Conservation (phyloP, 148 eudicot species). For the Rhododendron williamsianum region DNA sequence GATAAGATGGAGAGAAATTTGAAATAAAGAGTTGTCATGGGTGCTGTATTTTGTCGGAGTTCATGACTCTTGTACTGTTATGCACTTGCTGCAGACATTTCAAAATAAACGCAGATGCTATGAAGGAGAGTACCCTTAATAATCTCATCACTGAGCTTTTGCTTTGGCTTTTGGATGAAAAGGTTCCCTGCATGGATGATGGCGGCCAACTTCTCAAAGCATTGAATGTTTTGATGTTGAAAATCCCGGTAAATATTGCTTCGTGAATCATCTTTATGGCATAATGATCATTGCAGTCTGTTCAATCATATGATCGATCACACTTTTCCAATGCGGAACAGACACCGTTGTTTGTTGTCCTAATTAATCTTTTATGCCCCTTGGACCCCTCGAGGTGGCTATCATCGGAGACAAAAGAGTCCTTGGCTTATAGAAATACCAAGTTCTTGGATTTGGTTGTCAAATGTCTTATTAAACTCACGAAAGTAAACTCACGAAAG, state of each 20-base stretch:
- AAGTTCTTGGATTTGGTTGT: slow-evolving; percentile 45
- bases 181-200: slow-evolving; percentile 87
- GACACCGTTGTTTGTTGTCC: slow-evolving; percentile 77
- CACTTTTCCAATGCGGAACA: slow-evolving; percentile 35
- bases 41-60: neutral
- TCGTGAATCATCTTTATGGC: neutral
- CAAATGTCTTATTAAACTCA: slow-evolving; percentile 76
- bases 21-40: neutral
- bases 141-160: slow-evolving; percentile 83
- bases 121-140: neutral
- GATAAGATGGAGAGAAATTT: neutral
- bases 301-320: slow-evolving; percentile 1
- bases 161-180: slow-evolving; percentile 81
- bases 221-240: no score
- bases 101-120: no score
- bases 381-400: slow-evolving; percentile 87
- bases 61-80: no score
- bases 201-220: slow-evolving; percentile 46
- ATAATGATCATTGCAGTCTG: neutral
- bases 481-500: slow-evolving; percentile 94
- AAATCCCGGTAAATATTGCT: no score
- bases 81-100: no score
- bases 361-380: slow-evolving; percentile 78
- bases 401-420: slow-evolving; percentile 70
- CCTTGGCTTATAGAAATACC: slow-evolving; percentile 60